These are phyloP conservation scores for Kazachstania psychrophila DNA, from an alignment of 805 yeast genomes.

Conservation along the genomic window DNA sequence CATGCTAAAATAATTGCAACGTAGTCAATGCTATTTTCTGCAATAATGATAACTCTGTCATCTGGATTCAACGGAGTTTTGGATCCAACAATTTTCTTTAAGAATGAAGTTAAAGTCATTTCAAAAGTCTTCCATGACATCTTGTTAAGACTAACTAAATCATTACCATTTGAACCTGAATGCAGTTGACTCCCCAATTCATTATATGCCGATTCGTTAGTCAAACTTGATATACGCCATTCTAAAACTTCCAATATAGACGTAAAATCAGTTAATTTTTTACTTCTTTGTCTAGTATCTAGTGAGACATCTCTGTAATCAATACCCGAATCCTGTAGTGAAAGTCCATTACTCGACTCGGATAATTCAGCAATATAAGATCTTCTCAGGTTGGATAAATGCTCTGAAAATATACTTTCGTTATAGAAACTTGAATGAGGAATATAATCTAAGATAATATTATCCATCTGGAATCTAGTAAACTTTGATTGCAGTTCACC, in stretches of 20 bases:
- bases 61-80: slow-evolving; percentile 60
- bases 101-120: slow-evolving; percentile 61
- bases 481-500: slow-evolving; percentile 75
- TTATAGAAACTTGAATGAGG: slow-evolving; percentile 29
- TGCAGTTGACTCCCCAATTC: slow-evolving; percentile 29
- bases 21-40: slow-evolving; percentile 80
- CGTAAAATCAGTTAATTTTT: slow-evolving; percentile 63
- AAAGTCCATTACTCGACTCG: background rate
- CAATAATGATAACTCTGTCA: slow-evolving; percentile 68
- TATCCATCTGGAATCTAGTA: slow-evolving; percentile 53
- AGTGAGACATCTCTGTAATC: slow-evolving; percentile 67
- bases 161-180: slow-evolving; percentile 21
- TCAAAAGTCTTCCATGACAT: slow-evolving; percentile 80
- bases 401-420: slow-evolving; percentile 33
- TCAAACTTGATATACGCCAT: slow-evolving; percentile 63
- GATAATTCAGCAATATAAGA: slow-evolving; percentile 43
- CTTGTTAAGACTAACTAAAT: slow-evolving; percentile 41
- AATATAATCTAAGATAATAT: slow-evolving; percentile 28
- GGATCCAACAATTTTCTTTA: slow-evolving; percentile 55
- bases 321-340: slow-evolving; percentile 67
- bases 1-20: slow-evolving; percentile 81
- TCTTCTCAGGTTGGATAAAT: slow-evolving; percentile 57
- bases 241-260: slow-evolving; percentile 66
- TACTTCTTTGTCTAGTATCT: slow-evolving; percentile 62
- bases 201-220: slow-evolving; percentile 72